phyloP scores from a whole-genome alignment of 192 early-diverging fungal species.

The Coemansia sp. region DNA sequence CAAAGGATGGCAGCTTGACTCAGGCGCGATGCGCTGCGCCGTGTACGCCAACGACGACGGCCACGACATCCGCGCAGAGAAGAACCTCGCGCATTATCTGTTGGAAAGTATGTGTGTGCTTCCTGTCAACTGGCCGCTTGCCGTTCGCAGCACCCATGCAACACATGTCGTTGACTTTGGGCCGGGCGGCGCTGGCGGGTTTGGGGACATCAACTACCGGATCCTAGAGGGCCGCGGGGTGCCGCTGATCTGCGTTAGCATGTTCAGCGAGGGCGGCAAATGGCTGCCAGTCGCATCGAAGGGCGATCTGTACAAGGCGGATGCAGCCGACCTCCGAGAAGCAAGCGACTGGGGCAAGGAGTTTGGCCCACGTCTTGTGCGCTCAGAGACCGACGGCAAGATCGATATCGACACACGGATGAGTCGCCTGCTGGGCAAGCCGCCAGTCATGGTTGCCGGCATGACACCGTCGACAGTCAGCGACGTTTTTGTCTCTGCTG shows the following conservation, averaged over 20 bases:
- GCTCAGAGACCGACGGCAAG: conserved; percentile 62
- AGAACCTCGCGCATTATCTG: conserved; percentile 20
- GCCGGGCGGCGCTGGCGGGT: conserved; percentile 77
- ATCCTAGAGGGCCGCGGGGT: conserved; percentile 85
- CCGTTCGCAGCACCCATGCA: conserved; percentile 7
- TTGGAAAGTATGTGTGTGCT: conserved; percentile 26
- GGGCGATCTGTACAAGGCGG: conserved; percentile 11
- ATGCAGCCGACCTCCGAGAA: conserved; percentile 55
- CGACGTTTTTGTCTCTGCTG: conserved; percentile 78
- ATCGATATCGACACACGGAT: conserved; percentile 86
- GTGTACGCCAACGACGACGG: conserved; percentile 22
- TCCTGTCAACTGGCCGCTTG: conserved; percentile 39
- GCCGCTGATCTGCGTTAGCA: conserved; percentile 32
- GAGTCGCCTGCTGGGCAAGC: conserved; percentile 81
- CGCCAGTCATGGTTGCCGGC: conserved; percentile 89
- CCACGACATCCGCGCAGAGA: conserved; percentile 10
- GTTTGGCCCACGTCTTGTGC: conserved; percentile 80
- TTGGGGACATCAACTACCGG: conserved; percentile 76
- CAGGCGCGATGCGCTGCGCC: conserved; percentile 11
- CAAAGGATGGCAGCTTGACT: conserved; percentile 17
- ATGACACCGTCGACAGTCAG: conserved; percentile 91
- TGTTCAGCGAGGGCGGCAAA: conserved; percentile 2
- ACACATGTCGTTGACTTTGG: conserved; percentile 94
- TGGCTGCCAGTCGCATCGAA: conserved; percentile 3
- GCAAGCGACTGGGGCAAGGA: conserved; percentile 79